phyloP scores from a whole-genome alignment of 805 yeast species.

The Candida odintsovae region DNA sequence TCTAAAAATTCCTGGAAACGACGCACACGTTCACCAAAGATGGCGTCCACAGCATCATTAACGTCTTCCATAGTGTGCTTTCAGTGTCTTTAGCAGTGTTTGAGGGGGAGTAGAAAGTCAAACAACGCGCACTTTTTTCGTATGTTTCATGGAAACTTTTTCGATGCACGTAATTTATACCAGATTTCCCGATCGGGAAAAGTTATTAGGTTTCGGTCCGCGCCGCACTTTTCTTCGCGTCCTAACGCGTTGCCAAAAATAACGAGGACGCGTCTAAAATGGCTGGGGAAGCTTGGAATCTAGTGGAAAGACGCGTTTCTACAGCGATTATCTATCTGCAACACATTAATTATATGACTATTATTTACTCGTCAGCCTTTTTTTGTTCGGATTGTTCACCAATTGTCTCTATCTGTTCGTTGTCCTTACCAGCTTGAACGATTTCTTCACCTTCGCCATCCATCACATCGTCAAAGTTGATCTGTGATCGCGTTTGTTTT shows the following conservation, averaged over 20 bases:
- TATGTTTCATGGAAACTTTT: background rate
- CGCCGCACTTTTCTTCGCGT: background rate
- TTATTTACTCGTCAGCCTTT: background rate
- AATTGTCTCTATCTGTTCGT: background rate
- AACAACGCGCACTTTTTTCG: background rate
- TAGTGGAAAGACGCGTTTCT: background rate
- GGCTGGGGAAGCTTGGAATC: too few relatives aligned
- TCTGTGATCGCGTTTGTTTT: constrained; percentile 7
- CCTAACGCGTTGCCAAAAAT: background rate
- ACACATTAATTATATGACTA: background rate
- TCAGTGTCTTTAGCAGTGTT: background rate
- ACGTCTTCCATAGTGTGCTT: constrained; percentile 19
- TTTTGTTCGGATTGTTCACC: background rate
- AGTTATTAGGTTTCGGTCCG: background rate
- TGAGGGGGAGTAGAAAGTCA: background rate
- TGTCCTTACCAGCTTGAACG: background rate
- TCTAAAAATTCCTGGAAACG: constrained; percentile 83
- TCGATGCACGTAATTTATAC: background rate
- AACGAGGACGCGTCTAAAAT: background rate
- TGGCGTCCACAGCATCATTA: constrained; percentile 31
- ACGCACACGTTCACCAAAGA: constrained; percentile 78
- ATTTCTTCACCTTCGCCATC: background rate
- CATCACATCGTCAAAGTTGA: background rate
- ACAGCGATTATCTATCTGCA: background rate
- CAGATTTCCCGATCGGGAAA: background rate